Evolutionary conservation across 768 basidiomycete genomes (phyloP).

Genomic region (Russula compacta): DNA sequence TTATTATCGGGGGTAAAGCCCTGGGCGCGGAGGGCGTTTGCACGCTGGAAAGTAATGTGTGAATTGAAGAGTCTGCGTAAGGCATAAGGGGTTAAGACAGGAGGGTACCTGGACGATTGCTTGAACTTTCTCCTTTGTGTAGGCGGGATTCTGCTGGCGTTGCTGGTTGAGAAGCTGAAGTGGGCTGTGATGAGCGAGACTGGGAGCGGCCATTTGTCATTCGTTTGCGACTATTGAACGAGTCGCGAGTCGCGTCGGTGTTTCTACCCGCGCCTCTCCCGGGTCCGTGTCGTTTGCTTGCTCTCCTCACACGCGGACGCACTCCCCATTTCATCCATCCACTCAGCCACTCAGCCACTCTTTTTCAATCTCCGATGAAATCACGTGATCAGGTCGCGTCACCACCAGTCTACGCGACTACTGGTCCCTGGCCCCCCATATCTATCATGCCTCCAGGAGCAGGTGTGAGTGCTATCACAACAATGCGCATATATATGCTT

Average conservation of each 20-base stretch:
- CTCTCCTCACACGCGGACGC: background rate
- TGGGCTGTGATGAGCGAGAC: conserved; percentile 22
- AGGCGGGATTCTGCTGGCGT: conserved; percentile 11
- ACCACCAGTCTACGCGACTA: background rate
- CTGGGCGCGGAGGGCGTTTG: conserved; percentile 33
- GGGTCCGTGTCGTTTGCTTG: background rate
- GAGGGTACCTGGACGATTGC: conserved; percentile 23
- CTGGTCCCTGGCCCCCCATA: background rate
- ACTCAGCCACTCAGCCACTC: conserved; percentile 4
- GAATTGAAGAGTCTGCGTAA: background rate
- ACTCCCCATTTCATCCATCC: background rate
- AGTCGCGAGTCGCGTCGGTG: conserved; percentile 24
- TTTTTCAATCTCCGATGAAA: background rate
- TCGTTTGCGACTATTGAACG: conserved; percentile 11
- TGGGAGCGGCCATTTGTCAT: conserved; percentile 25
- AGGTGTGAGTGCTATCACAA: conserved; percentile 43
- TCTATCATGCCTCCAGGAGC: conserved; percentile 65
- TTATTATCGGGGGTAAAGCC: conserved; percentile 40
- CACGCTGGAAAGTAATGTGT: conserved; percentile 29
- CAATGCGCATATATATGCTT: conserved; percentile 18
- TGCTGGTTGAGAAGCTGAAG: conserved; percentile 18
- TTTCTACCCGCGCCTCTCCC: conserved; percentile 21
- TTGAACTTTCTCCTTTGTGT: conserved; percentile 23
- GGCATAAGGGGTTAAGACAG: background rate
- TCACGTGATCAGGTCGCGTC: conserved; percentile 11